These are phyloP conservation scores for Puccinia novopanici DNA, from an alignment of 1,284 basidiomycete genomes.

Conservation along the genomic window DNA sequence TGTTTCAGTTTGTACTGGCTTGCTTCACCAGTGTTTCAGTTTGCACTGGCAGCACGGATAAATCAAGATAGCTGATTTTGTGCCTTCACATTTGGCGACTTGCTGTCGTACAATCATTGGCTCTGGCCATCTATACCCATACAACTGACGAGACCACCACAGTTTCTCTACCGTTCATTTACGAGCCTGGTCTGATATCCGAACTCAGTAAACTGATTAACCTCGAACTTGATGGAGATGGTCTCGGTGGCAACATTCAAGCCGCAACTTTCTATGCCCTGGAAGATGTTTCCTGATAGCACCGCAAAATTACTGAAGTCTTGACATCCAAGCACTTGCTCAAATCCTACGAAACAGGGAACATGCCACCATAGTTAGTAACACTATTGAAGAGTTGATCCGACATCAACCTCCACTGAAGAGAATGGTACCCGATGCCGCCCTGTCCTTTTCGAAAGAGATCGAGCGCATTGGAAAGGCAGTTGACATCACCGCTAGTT, in stretches of 20 bases:
- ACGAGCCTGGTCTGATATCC: conserved; percentile 84
- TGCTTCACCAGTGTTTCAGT: no score
- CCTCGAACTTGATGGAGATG: conserved; percentile 64
- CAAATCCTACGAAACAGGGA: conserved; percentile 90
- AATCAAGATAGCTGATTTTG: no score
- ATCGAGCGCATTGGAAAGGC: conserved; percentile 72
- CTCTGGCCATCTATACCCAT: no score
- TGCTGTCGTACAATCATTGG: no score
- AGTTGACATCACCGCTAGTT: conserved; percentile 66
- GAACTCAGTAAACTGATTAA: conserved; percentile 88
- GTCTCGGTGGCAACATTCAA: conserved; percentile 70
- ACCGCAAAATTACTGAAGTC: conserved; percentile 78
- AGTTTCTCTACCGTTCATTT: conserved; percentile 80
- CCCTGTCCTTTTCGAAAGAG: conserved; percentile 70
- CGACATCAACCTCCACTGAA: conserved; percentile 92
- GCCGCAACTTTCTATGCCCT: conserved; percentile 82
- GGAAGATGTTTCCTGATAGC: conserved; percentile 84
- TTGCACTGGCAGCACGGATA: no score
- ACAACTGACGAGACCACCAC: conserved; percentile 72
- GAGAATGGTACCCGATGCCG: conserved; percentile 72
- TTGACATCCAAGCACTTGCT: conserved; percentile 81
- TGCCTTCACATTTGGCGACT: no score
- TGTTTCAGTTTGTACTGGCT: no score
- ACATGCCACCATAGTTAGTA: conserved; percentile 82
- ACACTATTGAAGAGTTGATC: conserved; percentile 89